A percentile compares a stretch with the other conserved stretches of the same genome.
phyloP scores from a whole-genome alignment of 257 asterid genomes.

The Voacanga thouarsii region DNA sequence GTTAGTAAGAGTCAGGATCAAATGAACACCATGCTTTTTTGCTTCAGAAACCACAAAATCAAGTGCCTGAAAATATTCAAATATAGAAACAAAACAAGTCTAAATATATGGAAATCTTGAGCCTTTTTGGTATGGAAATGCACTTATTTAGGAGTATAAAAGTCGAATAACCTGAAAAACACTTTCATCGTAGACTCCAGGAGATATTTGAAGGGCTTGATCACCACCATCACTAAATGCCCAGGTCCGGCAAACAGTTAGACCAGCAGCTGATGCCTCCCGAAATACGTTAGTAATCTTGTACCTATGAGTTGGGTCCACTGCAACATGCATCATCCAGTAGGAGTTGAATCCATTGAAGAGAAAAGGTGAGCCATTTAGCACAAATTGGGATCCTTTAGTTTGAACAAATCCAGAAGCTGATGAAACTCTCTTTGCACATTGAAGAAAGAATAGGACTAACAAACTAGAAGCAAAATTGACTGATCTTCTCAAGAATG shows the following conservation, averaged over 20 bases:
- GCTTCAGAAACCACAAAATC: constrained; percentile 59
- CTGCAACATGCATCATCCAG: constrained; percentile 72
- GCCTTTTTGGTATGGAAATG: background rate
- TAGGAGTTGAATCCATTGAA: constrained; percentile 78
- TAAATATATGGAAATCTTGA: background rate
- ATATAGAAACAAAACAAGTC: too few relatives aligned
- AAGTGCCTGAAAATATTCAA: constrained; percentile 31
- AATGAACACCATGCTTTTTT: constrained; percentile 23
- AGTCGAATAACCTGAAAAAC: constrained; percentile 51
- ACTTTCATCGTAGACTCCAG: constrained; percentile 63
- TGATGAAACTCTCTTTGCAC: background rate
- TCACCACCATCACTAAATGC: constrained; percentile 69
- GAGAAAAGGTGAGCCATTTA: constrained; percentile 56
- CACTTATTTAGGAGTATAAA: background rate
- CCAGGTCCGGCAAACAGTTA: constrained; percentile 69
- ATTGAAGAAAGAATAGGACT: background rate
- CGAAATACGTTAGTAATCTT: constrained; percentile 51
- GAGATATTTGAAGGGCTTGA: constrained; percentile 51
- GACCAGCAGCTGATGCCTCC: constrained; percentile 58
- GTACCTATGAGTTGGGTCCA: constrained; percentile 43
- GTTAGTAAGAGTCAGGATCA: constrained; percentile 44
- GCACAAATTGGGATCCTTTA: constrained; percentile 41
- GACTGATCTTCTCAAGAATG: background rate
- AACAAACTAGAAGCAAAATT: background rate
- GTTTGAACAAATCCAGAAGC: constrained; percentile 37